Base-by-base conservation (phyloP, 345 rosid species). In the Citrus inodora region DNA sequence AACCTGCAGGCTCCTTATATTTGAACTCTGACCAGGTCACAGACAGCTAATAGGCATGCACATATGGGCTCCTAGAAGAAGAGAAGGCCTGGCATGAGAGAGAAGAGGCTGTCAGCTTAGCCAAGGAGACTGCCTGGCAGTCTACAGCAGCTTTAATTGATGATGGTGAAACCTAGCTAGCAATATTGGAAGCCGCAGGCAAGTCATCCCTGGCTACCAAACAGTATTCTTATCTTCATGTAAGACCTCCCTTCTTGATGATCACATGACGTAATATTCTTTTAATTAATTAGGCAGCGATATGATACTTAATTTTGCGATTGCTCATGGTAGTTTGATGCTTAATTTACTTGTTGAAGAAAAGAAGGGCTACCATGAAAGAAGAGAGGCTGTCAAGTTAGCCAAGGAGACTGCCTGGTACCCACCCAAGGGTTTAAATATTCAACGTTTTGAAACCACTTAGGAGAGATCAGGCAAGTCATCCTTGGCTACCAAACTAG, bases 391-490 rank as follows among this genome's bases (percentile, higher is more conserved):
- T 24, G 85, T 84, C 82, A 76, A 79, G 24, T n/a, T 78, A 88
- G 87, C 83, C 83, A 71, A 83, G 87, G 78, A 73, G 88, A 80
- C 80, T 83, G 87, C 89, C 89, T 80, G 81, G 28, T n/a, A 67
- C 25, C 51, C 38, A 14, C n/a, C 13, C 55, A 46, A 40, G 58
- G 61, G 32, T 65, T 32, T 38, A 4, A 46, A 13, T 3, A 46
- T 13, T 46, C 51, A 46, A 46, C 51, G 22, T 17, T 16, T 16
- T 53, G 58, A 53, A 53, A 17, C 58, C 58, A 53, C 58, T 17
- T 53, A 1, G 22, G 22, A 53, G 7, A 19, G 58, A 17, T 53
- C 51, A 60, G 37, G 88, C 86, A 83, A 79, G 85, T 83, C 85
- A 83, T 86, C 82, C 85, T 79, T 82, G 82, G 87, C 83, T 86